Percentiles rank a stretch among this genome's conserved stretches.
Conservation (phyloP, 768 basidiomycete species). For the Kockovaella imperatae region DNA sequence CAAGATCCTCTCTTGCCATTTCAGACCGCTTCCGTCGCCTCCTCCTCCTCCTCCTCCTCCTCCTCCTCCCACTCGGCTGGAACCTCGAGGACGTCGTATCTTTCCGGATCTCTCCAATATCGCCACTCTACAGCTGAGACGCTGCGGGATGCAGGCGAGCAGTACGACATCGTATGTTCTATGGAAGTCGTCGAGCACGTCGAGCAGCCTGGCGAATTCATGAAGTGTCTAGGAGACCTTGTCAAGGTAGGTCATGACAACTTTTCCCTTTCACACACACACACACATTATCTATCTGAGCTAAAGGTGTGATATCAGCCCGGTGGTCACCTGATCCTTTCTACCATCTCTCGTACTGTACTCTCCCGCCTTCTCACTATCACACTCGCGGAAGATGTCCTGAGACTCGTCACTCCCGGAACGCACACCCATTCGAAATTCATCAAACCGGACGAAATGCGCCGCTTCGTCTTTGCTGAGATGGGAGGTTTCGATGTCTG, state of each 20-base stretch:
- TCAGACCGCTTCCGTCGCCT: background rate
- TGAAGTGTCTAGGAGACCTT: slow-evolving; percentile 69
- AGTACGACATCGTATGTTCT: slow-evolving; percentile 87
- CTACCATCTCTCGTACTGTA: slow-evolving; percentile 82
- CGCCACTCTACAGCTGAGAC: slow-evolving; percentile 66
- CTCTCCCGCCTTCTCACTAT: slow-evolving; percentile 65
- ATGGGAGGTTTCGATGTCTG: slow-evolving; percentile 38
- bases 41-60: slow-evolving; percentile 22
- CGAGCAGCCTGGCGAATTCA: slow-evolving; percentile 77
- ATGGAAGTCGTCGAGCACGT: slow-evolving; percentile 99
- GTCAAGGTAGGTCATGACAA: slow-evolving; percentile 60
- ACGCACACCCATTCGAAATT: slow-evolving; percentile 91
- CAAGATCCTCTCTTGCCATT: slow-evolving; percentile 59
- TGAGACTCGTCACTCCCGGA: slow-evolving; percentile 70
- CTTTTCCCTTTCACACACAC: background rate
- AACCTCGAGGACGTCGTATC: background rate
- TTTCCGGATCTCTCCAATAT: slow-evolving; percentile 53
- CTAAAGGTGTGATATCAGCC: slow-evolving; percentile 55
- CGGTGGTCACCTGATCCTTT: slow-evolving; percentile 89
- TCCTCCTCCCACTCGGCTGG: slow-evolving; percentile 12
- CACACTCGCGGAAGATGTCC: slow-evolving; percentile 69
- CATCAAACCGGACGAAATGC: slow-evolving; percentile 75
- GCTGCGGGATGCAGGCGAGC: slow-evolving; percentile 55
- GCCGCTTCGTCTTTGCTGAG: slow-evolving; percentile 68
- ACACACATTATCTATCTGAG: background rate